Base-by-base conservation (phyloP, 2,329 filamentous ascomycete genomes). In the Akanthomyces lecanii region DNA sequence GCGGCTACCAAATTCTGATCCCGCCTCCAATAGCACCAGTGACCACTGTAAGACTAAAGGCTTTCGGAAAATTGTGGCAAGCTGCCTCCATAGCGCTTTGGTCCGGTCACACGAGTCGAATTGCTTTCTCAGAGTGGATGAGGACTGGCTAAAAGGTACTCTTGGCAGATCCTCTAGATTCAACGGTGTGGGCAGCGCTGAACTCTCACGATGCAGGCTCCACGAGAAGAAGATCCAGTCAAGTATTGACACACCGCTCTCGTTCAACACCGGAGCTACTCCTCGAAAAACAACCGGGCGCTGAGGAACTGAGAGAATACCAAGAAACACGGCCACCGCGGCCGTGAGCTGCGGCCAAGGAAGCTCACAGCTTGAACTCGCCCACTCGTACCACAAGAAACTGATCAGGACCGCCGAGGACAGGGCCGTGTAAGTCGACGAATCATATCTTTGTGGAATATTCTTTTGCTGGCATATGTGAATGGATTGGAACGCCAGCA, bases 221-320 rank as follows among this genome's bases (percentile, higher is more conserved):
- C 47, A 61, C 11, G 58, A 61, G 8, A 61, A 61, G 11, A 45
- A 53, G 2, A 61, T n/a, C 58, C 58, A 61, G 36, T 47, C 58
- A 8, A 61, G 16, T n/a, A 54, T 50, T 18, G 48, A 61, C 5
- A 53, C 58, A 11, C 59, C 59, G 21, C 42, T 54, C 42, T 61
- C 59, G 25, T 61, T 53, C 38, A 54, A 5, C 3, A 61, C 50
- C 10, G 25, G n/a, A 10, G 48, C 47, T 3, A 6, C 21, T 18
- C 28, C 30, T 8, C 23, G 16, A 30, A 61, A 54, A 3, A 61
- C 59, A n/a, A 61, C 50, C 21, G 50, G 50, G 12, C 14, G 59
- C 2, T 38, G 48, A 36, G 50, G 59, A 5, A 61, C 2, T 1
- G 59, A 53, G 3, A 47, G 8, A 16, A 53, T 38, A 16, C 38